phyloP scores from a whole-genome alignment of 306 rosid species.

The Glycine tomentella region DNA sequence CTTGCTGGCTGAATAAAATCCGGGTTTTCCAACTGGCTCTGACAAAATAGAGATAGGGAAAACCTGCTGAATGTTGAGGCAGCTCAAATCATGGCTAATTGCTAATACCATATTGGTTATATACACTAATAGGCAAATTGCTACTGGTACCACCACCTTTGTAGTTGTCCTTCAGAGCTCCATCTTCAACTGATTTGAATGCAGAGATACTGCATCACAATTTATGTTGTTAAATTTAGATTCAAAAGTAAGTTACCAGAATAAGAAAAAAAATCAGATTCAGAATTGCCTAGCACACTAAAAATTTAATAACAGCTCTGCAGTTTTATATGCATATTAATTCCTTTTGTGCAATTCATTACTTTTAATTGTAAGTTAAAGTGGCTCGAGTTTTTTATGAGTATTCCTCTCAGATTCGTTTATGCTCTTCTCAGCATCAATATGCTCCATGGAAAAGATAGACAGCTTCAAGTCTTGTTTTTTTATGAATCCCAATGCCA shows the following conservation, averaged over 20 bases:
- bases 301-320: background rate
- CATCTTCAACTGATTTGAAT: slow-evolving; percentile 88
- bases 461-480: slow-evolving; percentile 1
- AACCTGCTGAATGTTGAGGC: slow-evolving; percentile 56
- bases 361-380: background rate
- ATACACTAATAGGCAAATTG: slow-evolving; percentile 70
- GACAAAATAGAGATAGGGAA: slow-evolving; percentile 61
- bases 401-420: slow-evolving; percentile 6
- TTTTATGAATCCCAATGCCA: slow-evolving; percentile 20
- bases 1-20: slow-evolving; percentile 61
- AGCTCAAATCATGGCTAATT: slow-evolving; percentile 64
- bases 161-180: slow-evolving; percentile 65
- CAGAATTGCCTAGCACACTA: slow-evolving; percentile 12
- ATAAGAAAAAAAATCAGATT: background rate
- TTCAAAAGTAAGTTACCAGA: slow-evolving; percentile 17
- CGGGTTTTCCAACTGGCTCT: slow-evolving; percentile 55
- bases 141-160: slow-evolving; percentile 54
- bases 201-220: slow-evolving; percentile 74
- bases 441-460: slow-evolving; percentile 4
- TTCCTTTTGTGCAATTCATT: background rate
- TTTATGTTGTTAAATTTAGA: slow-evolving; percentile 33
- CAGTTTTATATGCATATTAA: slow-evolving; percentile 4
- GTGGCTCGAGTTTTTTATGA: slow-evolving; percentile 23
- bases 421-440: slow-evolving; percentile 1
- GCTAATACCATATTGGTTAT: slow-evolving; percentile 74